Base-by-base conservation (phyloP, 495 filamentous ascomycete genomes). In the Penicillium antarcticum region DNA sequence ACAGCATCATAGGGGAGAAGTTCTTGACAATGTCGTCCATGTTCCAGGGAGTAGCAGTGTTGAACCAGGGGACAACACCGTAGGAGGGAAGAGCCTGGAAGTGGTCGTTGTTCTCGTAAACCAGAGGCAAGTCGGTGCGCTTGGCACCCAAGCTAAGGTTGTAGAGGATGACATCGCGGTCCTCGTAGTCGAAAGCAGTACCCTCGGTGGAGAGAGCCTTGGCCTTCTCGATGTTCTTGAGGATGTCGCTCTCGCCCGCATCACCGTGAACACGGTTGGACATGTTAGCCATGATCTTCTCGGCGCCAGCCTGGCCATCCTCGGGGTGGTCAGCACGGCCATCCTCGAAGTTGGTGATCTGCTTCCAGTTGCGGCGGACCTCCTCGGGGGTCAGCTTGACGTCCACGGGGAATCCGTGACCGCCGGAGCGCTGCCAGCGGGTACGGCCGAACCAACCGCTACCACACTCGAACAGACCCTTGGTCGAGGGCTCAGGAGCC, bases 1-100 rank as follows among this genome's bases (percentile, higher is more conserved):
- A 86, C 43, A 98, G 84, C 92, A 97, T 96, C 95, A 97, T 98
- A 55, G 92, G 92, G 5, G 81, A 88, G 81, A 95, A 98, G 75
- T 97, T 89, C 63, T 91, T 89, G 36, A 97, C 85, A 54, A 98
- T 75, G 19, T 95, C 89, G 54, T 85, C 80, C 56, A 92, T 75
- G 74, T 75, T 82, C 78, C 86, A 98, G 45, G 95, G 90, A 43
- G 81, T 76, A 53, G 84, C 77, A 57, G 91, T 85, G 76, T 87
- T 87, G 75, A 98, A 97, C 66, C 83, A 87, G 14, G 94, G 95
- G 65, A 98, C 82, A 45, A 97, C 95, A 70, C 91, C 94, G 69
- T 88, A 98, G 26, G 92, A 96, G 35, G 94, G 94, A 35, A 98
- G 80, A 43, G 86, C 86, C 69, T 96, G 90, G 82, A 98, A 98